Evolutionary conservation across 108 stramenopile genomes (phyloP).

Genomic region (Nitzschia sp.): DNA sequence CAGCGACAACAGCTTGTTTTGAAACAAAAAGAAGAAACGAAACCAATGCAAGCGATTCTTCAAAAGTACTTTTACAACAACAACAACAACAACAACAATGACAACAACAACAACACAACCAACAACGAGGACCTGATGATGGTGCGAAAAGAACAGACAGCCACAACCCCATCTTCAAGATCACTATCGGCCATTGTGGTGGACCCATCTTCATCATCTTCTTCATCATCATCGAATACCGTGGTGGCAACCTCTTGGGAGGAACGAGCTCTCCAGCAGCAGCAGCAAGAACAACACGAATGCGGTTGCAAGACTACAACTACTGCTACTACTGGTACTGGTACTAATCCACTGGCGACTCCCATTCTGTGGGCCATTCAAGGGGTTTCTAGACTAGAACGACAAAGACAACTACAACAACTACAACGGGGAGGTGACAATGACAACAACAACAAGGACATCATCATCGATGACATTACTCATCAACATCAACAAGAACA

Average conservation of each 20-base stretch:
- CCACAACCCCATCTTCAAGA: not conserved
- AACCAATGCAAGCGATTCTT: constrained; percentile 45
- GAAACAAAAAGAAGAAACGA: constrained; percentile 21
- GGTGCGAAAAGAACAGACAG: constrained; percentile 2
- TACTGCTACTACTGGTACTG: not conserved
- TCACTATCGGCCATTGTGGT: constrained; percentile 19
- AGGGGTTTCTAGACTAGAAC: constrained; percentile 76
- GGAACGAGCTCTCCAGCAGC: not conserved
- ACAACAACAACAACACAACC: no score
- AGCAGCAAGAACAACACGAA: constrained; percentile 6
- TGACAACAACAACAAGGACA: not conserved
- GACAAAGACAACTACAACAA: constrained; percentile 45
- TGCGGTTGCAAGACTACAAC: not conserved
- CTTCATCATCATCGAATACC: not conserved
- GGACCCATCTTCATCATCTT: constrained; percentile 11
- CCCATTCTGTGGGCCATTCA: constrained; percentile 73
- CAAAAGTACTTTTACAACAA: not conserved
- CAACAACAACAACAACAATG: no score
- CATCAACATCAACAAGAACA: not conserved
- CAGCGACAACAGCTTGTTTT: constrained; percentile 47
- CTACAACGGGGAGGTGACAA: no score
- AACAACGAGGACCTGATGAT: no score
- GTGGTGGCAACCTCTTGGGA: constrained; percentile 12
- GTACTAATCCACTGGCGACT: constrained; percentile 74
- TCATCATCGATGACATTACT: not conserved